phyloP scores from a whole-genome alignment of 2,329 filamentous ascomycete species.

The Cryphonectria japonica region DNA sequence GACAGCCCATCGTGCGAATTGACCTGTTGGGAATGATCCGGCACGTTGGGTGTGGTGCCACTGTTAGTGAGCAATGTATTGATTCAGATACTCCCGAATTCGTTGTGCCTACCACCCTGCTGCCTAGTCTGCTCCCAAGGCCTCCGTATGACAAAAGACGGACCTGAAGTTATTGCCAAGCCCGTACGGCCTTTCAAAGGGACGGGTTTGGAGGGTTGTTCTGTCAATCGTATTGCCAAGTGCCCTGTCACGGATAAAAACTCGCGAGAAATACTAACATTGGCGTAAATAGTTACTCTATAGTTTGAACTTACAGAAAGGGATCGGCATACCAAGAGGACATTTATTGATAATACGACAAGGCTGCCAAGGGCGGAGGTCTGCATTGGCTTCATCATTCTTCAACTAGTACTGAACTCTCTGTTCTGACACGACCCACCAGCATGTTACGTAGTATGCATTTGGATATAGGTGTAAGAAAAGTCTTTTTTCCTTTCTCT shows the following conservation, averaged over 20 bases:
- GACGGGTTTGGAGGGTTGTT: background rate
- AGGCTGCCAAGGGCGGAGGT: no score
- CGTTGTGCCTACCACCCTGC: background rate
- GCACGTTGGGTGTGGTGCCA: background rate
- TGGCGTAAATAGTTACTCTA: no score
- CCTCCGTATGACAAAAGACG: background rate
- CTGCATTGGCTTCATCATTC: no score
- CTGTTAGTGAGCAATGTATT: background rate
- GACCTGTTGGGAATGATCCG: background rate
- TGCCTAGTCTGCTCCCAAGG: background rate
- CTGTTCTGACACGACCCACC: no score
- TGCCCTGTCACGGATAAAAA: background rate
- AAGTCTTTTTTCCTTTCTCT: no score
- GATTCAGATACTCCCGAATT: background rate
- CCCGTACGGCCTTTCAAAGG: background rate
- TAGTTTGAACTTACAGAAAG: no score
- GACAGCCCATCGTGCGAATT: background rate
- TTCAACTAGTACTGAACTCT: no score
- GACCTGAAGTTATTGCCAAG: background rate
- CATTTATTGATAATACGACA: no score
- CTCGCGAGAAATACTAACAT: background rate
- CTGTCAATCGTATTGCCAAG: background rate
- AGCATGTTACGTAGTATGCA: background rate
- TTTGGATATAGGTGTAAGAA: no score
- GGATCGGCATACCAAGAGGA: no score